A percentile compares a stretch with the other conserved stretches of the same genome.
These are phyloP conservation scores for Calonectria henricotiae DNA, from an alignment of 2,329 filamentous ascomycete genomes.

Conservation along the genomic window DNA sequence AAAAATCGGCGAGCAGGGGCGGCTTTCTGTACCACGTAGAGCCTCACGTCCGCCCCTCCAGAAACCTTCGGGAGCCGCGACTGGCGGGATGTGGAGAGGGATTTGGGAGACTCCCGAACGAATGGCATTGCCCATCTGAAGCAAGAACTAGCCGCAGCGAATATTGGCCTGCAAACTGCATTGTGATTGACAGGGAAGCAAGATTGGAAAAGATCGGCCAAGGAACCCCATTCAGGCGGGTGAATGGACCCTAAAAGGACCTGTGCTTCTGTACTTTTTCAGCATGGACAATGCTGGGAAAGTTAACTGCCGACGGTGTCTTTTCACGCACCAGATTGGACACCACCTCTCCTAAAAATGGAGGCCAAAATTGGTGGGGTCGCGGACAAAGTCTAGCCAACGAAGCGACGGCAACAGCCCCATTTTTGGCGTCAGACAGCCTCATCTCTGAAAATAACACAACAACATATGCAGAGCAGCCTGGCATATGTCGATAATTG, in stretches of 20 bases:
- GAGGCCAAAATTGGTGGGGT: not conserved
- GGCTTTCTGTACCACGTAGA: constrained; percentile 30
- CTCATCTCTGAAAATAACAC: constrained; percentile 20
- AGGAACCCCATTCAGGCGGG: not conserved
- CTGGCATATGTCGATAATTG: constrained; percentile 25
- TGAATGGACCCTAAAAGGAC: not conserved
- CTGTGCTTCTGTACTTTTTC: not conserved
- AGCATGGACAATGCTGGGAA: not conserved
- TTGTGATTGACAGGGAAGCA: not conserved
- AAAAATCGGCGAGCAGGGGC: constrained; percentile 13
- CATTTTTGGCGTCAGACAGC: constrained; percentile 18
- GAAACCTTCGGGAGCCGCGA: not conserved
- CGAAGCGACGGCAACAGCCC: constrained; percentile 16
- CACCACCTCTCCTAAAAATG: not conserved
- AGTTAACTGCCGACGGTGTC: constrained; percentile 16
- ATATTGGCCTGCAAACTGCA: not conserved
- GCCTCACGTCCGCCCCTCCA: not conserved
- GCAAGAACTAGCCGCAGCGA: not conserved
- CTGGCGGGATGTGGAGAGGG: constrained; percentile 27
- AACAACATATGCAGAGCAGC: constrained; percentile 31
- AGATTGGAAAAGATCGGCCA: constrained; percentile 13
- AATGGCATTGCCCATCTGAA: not conserved
- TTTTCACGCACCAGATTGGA: not conserved
- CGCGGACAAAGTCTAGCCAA: not conserved
- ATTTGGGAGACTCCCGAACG: constrained; percentile 3